Evolutionary conservation across 139 green algal species (phyloP).

Genomic region (Pseudopediastrum boryanum): DNA sequence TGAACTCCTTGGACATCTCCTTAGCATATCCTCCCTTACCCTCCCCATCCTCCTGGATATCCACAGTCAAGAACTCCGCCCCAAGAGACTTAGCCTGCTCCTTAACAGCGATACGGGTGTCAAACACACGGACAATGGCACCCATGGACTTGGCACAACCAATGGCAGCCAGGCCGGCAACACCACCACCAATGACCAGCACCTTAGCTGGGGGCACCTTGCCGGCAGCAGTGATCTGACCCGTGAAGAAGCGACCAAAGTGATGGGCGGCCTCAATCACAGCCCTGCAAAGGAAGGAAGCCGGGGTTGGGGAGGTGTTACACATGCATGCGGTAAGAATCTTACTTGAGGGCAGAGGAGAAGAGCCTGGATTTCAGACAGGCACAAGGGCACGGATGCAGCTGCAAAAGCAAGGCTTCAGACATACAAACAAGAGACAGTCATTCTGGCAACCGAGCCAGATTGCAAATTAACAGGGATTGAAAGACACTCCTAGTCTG

Average conservation of each 20-base stretch:
- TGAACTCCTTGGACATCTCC: conserved; percentile 86
- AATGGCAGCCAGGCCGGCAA: conserved; percentile 79
- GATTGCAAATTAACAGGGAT: too few relatives aligned
- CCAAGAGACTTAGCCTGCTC: conserved; percentile 85
- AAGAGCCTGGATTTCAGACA: too few relatives aligned
- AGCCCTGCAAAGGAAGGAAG: conserved; percentile 50
- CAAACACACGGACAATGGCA: conserved; percentile 86
- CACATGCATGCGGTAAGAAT: background rate
- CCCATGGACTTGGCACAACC: conserved; percentile 78
- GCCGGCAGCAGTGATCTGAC: conserved; percentile 92
- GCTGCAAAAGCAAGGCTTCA: too few relatives aligned
- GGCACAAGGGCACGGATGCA: too few relatives aligned
- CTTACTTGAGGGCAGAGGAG: too few relatives aligned
- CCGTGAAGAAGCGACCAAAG: conserved; percentile 87
- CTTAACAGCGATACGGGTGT: conserved; percentile 73
- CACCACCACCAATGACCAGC: conserved; percentile 80
- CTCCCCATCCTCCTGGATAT: conserved; percentile 82
- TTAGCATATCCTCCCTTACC: conserved; percentile 82
- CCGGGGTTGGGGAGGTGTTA: background rate
- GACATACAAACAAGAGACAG: too few relatives aligned
- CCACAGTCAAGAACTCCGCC: conserved; percentile 86
- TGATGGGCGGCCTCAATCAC: conserved; percentile 80
- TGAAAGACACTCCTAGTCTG: too few relatives aligned
- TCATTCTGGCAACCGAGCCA: too few relatives aligned
- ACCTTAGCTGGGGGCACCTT: conserved; percentile 77